Evolutionary conservation across 2,329 filamentous ascomycete genomes (phyloP).

Genomic region (Botrytis byssoidea): DNA sequence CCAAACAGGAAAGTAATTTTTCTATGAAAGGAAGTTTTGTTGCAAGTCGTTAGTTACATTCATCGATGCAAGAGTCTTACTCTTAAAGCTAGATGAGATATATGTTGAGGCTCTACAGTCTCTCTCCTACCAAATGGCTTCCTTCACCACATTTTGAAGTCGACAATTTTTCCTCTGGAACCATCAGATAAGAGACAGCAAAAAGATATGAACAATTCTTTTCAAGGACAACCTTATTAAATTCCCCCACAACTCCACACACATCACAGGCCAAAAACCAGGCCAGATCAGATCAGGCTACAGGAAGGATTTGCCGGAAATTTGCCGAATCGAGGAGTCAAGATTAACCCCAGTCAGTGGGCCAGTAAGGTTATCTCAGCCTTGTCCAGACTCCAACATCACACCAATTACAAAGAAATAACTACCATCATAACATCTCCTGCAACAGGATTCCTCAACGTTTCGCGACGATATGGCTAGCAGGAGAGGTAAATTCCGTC

Average conservation of each 20-base stretch:
- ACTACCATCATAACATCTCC: background rate
- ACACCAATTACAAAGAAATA: conserved; percentile 11
- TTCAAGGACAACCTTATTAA: background rate
- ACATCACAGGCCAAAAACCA: background rate
- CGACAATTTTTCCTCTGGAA: background rate
- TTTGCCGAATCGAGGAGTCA: background rate
- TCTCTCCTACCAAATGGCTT: background rate
- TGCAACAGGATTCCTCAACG: background rate
- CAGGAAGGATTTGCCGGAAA: background rate
- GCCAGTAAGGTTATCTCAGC: background rate
- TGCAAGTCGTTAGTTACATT: background rate
- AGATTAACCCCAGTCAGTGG: background rate
- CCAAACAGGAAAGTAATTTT: background rate
- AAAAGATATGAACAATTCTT: background rate
- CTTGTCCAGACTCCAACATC: conserved; percentile 10
- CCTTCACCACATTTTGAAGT: background rate
- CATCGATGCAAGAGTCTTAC: background rate
- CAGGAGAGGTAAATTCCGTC: background rate
- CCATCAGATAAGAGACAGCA: background rate
- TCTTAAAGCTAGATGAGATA: background rate
- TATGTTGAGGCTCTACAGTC: background rate
- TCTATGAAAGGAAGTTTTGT: background rate
- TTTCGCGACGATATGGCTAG: conserved; percentile 10
- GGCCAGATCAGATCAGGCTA: conserved; percentile 2
- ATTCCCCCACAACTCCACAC: conserved; percentile 6